These are phyloP conservation scores for Claviceps sp. DNA, from an alignment of 2,329 filamentous ascomycete genomes.

Conservation along the genomic window DNA sequence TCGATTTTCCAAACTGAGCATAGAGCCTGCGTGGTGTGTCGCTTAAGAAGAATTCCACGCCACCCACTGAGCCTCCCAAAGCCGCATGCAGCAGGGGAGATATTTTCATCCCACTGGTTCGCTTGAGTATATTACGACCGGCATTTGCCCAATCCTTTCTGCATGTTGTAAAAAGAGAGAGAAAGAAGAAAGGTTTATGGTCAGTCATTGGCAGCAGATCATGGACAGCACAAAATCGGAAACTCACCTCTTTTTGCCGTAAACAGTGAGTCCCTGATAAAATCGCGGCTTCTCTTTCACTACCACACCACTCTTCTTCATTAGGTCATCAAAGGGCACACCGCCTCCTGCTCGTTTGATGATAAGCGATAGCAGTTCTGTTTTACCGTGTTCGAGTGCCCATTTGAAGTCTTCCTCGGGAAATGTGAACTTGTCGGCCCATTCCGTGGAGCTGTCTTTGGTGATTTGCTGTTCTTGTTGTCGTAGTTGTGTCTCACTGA, in stretches of 20 bases:
- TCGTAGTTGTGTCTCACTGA: conserved; percentile 22
- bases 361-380: conserved; percentile 45
- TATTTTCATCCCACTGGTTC: conserved; percentile 26
- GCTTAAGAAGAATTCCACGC: conserved; percentile 65
- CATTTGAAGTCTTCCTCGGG: conserved; percentile 25
- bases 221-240: not conserved
- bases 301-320: conserved; percentile 51
- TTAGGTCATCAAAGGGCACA: conserved; percentile 53
- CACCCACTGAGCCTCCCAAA: conserved; percentile 43
- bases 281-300: conserved; percentile 51
- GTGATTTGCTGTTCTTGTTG: conserved; percentile 1
- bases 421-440: conserved; percentile 22
- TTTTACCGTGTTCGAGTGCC: conserved; percentile 35
- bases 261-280: conserved; percentile 66
- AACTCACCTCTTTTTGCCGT: conserved; percentile 50
- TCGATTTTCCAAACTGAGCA: conserved; percentile 48
- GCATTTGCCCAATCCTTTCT: conserved; percentile 58
- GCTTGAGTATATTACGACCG: conserved; percentile 33
- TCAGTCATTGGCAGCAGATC: not conserved
- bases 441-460: conserved; percentile 20
- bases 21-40: conserved; percentile 57
- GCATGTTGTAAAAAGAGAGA: not conserved
- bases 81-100: conserved; percentile 51
- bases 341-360: conserved; percentile 56
- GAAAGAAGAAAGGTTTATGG: not conserved